A percentile compares a stretch with the other conserved stretches of the same genome.
Evolutionary conservation across 192 early-diverging fungal species (phyloP).

Genomic region (Mortierella antarctica): DNA sequence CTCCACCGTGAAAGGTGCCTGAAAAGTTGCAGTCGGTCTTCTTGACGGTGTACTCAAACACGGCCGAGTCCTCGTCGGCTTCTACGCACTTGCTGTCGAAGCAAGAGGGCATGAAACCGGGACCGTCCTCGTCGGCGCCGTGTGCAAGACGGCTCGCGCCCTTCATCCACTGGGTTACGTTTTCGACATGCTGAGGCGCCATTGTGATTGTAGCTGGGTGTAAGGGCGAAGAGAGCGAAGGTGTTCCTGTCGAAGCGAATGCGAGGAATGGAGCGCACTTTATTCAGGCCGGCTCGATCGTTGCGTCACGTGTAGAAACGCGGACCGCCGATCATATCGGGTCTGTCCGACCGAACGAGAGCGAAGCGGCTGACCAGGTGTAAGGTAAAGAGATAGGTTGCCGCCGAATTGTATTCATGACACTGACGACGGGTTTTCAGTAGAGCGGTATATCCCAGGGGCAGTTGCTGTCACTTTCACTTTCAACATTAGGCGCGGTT

Average conservation of each 20-base stretch:
- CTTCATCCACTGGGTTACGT: constrained; percentile 29
- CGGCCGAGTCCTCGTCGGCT: constrained; percentile 37
- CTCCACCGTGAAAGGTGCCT: constrained; percentile 56
- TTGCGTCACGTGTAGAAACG: no score
- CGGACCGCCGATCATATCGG: no score
- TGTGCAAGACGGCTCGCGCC: constrained; percentile 18
- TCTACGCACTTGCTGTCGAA: constrained; percentile 32
- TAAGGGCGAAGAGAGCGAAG: neutral
- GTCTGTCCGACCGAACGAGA: no score
- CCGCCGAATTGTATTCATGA: no score
- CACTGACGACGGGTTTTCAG: no score
- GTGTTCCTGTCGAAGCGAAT: neutral
- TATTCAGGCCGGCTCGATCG: no score
- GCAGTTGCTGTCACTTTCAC: no score
- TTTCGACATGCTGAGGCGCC: constrained; percentile 44
- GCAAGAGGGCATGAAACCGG: constrained; percentile 14
- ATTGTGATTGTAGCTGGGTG: constrained; percentile 2
- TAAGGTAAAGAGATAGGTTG: no score
- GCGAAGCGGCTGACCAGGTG: no score
- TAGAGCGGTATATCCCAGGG: no score
- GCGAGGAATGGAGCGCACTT: neutral
- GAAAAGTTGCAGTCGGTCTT: constrained; percentile 52
- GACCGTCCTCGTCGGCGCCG: constrained; percentile 14
- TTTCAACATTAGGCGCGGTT: no score
- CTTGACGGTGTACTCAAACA: constrained; percentile 42